Base-by-base conservation (phyloP, 768 basidiomycete genomes). In the Polyporus arcularius region DNA sequence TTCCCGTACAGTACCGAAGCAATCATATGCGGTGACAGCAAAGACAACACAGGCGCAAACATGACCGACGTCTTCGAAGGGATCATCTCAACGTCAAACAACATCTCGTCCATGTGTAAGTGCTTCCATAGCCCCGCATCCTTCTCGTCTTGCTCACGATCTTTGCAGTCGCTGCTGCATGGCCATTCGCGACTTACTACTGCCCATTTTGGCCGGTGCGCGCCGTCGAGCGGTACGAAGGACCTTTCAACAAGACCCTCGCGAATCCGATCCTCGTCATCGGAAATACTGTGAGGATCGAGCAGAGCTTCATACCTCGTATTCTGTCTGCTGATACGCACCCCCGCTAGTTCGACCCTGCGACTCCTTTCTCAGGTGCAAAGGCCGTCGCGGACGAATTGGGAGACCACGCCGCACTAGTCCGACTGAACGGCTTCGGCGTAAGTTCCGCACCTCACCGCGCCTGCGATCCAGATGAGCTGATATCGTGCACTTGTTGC, bases 191-290 rank as follows among this genome's bases (percentile, higher is more conserved):
- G 30, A 57, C 39, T 26, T 18, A 62, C 10, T 54, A 52, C 28
- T 62, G 55, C n/a, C 55, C 55, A 2, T 60, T 60, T 18, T 60
- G 59, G 59, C 59, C 59, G 1, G 53, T 62, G 2, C 55, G 55
- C 18, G 61, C 59, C 12, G 59, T 60, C 4, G 59, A 60, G 48
- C 38, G 59, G 15, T 60, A 60, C 59, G 46, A 55, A 21, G 59
- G 59, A 10, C 53, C 59, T 0, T 60, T 60, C 53, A 55, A 60
- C 40, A 54, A 50, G 47, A 57, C 51, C 15, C 45, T 56, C 26
- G 52, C 55, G 8, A 57, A 53, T 50, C 50, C 35, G 45, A 38
- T 62, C 28, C 26, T 62, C n/a, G 56, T 62, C 5, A 38, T 57
- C 9, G 51, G 45, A 42, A 62, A 57, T 21, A 47, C 38, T 43